phyloP scores from a whole-genome alignment of 2,329 filamentous ascomycete species.

The Canariomyces notabilis region DNA sequence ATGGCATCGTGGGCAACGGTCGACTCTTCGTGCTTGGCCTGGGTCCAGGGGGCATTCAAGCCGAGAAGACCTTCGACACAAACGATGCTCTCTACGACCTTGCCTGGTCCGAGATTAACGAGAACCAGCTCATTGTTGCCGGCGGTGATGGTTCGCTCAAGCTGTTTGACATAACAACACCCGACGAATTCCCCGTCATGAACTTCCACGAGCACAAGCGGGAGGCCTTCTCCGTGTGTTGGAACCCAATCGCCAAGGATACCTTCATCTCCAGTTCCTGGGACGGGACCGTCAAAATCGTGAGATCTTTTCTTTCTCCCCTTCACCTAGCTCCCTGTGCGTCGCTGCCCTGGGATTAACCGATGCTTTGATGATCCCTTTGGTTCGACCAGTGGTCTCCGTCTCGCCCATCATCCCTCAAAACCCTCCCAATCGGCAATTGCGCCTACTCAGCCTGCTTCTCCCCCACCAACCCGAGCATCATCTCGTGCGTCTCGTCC shows the following conservation, averaged over 20 bases:
- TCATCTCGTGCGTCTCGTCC: slow-evolving; percentile 82
- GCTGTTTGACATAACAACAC: slow-evolving; percentile 80
- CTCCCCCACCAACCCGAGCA: slow-evolving; percentile 77
- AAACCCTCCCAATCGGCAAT: slow-evolving; percentile 83
- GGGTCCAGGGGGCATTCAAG: slow-evolving; percentile 74
- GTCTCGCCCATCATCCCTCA: slow-evolving; percentile 64
- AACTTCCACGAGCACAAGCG: slow-evolving; percentile 91
- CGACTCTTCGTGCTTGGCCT: slow-evolving; percentile 79
- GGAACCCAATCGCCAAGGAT: slow-evolving; percentile 88
- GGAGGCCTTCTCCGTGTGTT: slow-evolving; percentile 87
- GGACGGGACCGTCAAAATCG: slow-evolving; percentile 93
- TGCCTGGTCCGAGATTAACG: slow-evolving; percentile 92
- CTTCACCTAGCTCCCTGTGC: background rate
- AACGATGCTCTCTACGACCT: slow-evolving; percentile 96
- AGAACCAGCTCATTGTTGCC: slow-evolving; percentile 85
- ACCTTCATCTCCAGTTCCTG: slow-evolving; percentile 88
- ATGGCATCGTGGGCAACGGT: slow-evolving; percentile 94
- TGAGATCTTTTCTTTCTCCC: slow-evolving; percentile 34
- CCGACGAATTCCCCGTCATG: slow-evolving; percentile 80
- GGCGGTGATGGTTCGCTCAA: slow-evolving; percentile 93
- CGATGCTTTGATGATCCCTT: background rate
- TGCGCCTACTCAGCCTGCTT: slow-evolving; percentile 95
- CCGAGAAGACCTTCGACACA: slow-evolving; percentile 91
- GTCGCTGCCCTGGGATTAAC: background rate
- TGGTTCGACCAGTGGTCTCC: slow-evolving; percentile 81